Conservation (phyloP, 306 rosid genomes). For the Rubus parviflorus region DNA sequence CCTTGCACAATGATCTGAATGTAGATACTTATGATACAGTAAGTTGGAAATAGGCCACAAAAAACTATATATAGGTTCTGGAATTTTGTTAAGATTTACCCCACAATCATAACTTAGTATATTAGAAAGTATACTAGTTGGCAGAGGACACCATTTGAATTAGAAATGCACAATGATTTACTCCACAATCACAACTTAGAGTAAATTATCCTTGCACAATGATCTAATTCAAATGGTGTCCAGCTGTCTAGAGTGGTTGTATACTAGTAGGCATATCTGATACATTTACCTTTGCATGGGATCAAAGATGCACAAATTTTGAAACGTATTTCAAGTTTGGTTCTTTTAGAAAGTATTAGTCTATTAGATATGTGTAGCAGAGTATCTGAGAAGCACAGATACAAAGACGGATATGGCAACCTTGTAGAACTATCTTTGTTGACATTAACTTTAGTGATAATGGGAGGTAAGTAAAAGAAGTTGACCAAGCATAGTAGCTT, state of each 20-base stretch:
- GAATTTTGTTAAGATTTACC: not conserved
- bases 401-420: not conserved
- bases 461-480: not conserved
- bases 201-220: too few species aligned
- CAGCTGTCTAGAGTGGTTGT: not conserved
- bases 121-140: too few species aligned
- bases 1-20: not conserved
- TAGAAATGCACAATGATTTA: not conserved
- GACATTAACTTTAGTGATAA: not conserved
- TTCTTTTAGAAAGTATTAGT: not conserved
- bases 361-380: not conserved
- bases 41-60: not conserved
- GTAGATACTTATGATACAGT: not conserved
- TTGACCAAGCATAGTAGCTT: conserved; percentile 19
- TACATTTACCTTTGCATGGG: not conserved
- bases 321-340: not conserved
- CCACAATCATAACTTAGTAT: not conserved
- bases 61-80: not conserved
- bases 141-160: too few species aligned
- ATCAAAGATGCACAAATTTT: not conserved
- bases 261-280: not conserved
- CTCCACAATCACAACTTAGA: not conserved
- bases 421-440: not conserved
- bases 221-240: not conserved
- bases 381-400: not conserved